Conservation (phyloP, 257 asterid genomes). For the Henckelia pumila region DNA sequence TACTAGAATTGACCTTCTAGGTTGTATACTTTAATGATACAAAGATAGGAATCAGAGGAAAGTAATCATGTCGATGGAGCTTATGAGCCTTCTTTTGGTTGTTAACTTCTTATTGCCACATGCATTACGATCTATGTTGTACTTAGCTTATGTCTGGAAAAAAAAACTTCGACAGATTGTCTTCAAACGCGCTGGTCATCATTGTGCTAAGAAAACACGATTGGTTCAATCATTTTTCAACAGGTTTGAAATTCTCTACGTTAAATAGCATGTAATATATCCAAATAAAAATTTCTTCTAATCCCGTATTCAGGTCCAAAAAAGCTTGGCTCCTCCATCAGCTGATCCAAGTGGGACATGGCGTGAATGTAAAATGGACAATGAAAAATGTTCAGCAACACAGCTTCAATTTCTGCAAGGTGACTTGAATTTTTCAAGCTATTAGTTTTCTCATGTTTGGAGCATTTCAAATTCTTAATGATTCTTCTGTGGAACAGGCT, state of each 20-base stretch:
- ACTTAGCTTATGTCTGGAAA: background rate
- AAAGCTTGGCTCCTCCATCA: constrained; percentile 61
- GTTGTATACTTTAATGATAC: background rate
- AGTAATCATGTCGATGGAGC: background rate
- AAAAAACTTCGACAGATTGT: no score
- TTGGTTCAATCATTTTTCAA: no score
- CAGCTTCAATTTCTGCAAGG: constrained; percentile 74
- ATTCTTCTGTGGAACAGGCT: constrained; percentile 37
- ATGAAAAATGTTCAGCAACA: constrained; percentile 46
- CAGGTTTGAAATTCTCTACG: no score
- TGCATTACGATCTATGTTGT: background rate
- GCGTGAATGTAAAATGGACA: constrained; percentile 52
- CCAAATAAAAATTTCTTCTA: constrained; percentile 2
- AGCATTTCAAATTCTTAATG: background rate
- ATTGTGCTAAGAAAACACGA: no score
- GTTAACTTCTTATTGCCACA: background rate
- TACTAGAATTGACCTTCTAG: background rate
- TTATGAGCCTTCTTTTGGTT: no score
- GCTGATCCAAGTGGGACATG: constrained; percentile 69
- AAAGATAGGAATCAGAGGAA: background rate
- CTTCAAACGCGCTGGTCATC: no score
- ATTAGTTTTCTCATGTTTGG: constrained; percentile 5
- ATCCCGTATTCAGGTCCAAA: constrained; percentile 49
- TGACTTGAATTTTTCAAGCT: constrained; percentile 21
- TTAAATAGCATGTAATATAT: no score